A percentile compares a stretch with the other conserved stretches of the same genome.
Conservation (phyloP, 257 asterid genomes). For the Euphrasia confusa region DNA sequence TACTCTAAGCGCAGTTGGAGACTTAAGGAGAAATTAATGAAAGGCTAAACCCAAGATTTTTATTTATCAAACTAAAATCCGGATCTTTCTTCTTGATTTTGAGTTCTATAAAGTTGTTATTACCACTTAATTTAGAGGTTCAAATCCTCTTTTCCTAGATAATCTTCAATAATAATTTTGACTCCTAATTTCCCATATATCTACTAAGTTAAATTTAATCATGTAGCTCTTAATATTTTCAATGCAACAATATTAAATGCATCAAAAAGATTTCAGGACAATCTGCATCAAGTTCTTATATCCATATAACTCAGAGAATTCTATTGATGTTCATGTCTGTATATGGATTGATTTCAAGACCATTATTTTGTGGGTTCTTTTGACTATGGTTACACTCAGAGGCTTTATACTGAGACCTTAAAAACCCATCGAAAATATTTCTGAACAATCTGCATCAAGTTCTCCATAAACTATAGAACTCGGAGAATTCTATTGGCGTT, state of each 20-base stretch:
- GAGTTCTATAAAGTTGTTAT: not conserved
- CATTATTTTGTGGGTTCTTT: constrained; percentile 1
- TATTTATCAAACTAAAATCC: not conserved
- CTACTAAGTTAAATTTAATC: not conserved
- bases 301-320: not conserved
- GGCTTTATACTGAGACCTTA: not conserved
- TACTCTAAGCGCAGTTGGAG: not conserved
- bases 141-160: not conserved
- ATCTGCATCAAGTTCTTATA: not conserved
- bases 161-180: not conserved
- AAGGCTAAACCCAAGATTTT: not conserved
- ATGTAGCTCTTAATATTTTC: not conserved
- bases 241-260: not conserved
- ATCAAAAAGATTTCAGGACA: not conserved
- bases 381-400: constrained; percentile 8
- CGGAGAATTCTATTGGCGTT: too few species aligned
- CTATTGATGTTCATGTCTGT: not conserved
- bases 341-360: constrained; percentile 18
- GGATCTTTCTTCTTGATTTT: not conserved
- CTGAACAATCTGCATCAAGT: not conserved
- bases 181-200: not conserved
- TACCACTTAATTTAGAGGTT: not conserved
- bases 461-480: too few species aligned
- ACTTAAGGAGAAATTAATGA: not conserved
- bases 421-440: not conserved